These are phyloP conservation scores for Gaeumannomyces tritici DNA, from an alignment of 2,329 filamentous ascomycete genomes.

Conservation along the genomic window DNA sequence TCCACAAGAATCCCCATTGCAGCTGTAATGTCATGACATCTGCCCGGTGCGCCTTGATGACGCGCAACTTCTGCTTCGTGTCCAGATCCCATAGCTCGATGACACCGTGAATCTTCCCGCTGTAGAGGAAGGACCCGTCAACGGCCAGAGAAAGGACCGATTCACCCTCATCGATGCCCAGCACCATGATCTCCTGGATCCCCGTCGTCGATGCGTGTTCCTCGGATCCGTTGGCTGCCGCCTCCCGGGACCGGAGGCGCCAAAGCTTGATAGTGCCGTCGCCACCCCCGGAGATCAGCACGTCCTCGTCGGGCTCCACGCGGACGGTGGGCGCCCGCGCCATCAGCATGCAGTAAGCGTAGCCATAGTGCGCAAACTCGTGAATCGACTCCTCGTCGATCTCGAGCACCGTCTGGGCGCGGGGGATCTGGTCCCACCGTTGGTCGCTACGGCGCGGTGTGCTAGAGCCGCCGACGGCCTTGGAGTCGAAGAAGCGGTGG, in stretches of 20 bases:
- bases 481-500: conserved; percentile 88
- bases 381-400: conserved; percentile 72
- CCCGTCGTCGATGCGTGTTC: conserved; percentile 34
- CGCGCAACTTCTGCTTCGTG: conserved; percentile 80
- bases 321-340: conserved; percentile 59
- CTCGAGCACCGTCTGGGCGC: conserved; percentile 54
- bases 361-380: conserved; percentile 90
- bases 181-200: conserved; percentile 59
- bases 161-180: conserved; percentile 52
- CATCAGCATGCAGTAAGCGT: conserved; percentile 93
- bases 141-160: conserved; percentile 70
- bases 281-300: conserved; percentile 82
- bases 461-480: conserved; percentile 70
- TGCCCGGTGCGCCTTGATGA: conserved; percentile 69
- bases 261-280: conserved; percentile 95
- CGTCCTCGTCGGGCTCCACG: conserved; percentile 64
- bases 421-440: conserved; percentile 43
- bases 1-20: conserved; percentile 77
- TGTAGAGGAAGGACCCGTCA: conserved; percentile 87
- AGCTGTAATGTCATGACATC: conserved; percentile 84
- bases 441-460: conserved; percentile 63
- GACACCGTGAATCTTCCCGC: conserved; percentile 76
- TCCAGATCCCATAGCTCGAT: conserved; percentile 97
- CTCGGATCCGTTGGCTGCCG: conserved; percentile 8
- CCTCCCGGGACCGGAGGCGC: conserved; percentile 43